Evolutionary conservation across 176 grass and related monocot species (phyloP).

Genomic region (bread wheat (Triticum aestivum)): DNA sequence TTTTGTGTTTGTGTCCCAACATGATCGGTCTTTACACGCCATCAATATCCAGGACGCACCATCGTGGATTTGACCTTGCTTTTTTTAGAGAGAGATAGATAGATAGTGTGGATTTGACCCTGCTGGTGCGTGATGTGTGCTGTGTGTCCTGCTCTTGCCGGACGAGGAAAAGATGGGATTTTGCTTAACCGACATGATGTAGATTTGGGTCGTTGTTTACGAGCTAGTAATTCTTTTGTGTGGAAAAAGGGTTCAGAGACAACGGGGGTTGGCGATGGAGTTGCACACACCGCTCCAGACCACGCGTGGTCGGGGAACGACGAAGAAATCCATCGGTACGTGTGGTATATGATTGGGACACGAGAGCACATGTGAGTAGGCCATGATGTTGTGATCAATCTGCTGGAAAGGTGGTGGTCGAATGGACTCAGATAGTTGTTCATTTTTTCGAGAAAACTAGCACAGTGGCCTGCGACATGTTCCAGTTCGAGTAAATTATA

Average conservation of each 20-base stretch:
- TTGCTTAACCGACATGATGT: neutral
- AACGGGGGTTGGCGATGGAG: neutral
- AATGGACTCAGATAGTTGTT: too few species aligned
- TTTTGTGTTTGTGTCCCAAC: neutral
- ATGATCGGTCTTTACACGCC: neutral
- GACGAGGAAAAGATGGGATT: neutral
- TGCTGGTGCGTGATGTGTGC: neutral
- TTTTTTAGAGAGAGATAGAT: neutral
- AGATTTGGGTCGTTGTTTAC: neutral
- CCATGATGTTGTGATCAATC: neutral
- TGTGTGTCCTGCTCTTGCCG: neutral
- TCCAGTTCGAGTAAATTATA: too few species aligned
- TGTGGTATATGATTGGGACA: neutral
- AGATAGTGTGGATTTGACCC: neutral
- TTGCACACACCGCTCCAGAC: neutral
- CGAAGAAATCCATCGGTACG: neutral
- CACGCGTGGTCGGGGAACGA: neutral
- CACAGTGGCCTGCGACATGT: too few species aligned
- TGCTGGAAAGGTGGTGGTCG: too few species aligned
- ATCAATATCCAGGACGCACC: neutral
- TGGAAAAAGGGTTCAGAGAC: neutral
- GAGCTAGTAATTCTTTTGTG: neutral
- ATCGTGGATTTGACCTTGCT: slow-evolving; percentile 3
- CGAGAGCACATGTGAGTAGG: neutral
- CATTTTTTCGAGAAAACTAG: too few species aligned